These are phyloP conservation scores for Immersiporthe knoxdaviesiana DNA, from an alignment of 2,329 filamentous ascomycete genomes.

Conservation along the genomic window DNA sequence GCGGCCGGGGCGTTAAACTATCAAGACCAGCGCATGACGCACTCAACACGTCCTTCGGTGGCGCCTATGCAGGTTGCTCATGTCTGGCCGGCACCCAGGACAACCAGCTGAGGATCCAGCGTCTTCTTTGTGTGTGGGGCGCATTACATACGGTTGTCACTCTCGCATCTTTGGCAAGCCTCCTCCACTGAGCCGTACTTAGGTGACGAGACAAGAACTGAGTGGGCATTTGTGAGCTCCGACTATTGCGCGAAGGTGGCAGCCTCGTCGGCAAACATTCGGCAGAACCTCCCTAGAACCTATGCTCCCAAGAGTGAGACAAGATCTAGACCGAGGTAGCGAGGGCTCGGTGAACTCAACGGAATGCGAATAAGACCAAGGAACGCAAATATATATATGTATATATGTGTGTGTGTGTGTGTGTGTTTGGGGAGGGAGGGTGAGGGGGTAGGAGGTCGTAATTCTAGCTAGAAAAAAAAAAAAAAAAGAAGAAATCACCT, in stretches of 20 bases:
- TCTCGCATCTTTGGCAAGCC: neutral
- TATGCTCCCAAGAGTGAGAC: neutral
- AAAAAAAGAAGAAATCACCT: neutral
- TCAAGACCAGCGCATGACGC: neutral
- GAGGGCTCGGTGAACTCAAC: neutral
- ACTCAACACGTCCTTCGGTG: neutral
- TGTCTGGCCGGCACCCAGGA: neutral
- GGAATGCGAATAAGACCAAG: neutral
- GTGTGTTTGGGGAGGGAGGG: too few relatives aligned
- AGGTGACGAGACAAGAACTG: neutral
- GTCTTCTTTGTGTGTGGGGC: too few relatives aligned
- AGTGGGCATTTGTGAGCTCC: neutral
- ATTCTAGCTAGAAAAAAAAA: neutral
- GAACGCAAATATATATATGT: neutral
- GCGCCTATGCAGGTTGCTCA: neutral
- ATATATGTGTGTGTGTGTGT: too few relatives aligned
- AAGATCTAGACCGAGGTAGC: neutral
- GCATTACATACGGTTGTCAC: neutral
- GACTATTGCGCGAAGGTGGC: neutral
- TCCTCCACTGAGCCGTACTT: neutral
- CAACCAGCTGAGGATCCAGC: too few relatives aligned
- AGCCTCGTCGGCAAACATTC: neutral
- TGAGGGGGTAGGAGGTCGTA: neutral
- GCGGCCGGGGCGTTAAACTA: neutral
- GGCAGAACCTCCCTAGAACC: too few relatives aligned